These are phyloP conservation scores for Mrakia frigida DNA, from an alignment of 768 basidiomycete species.

Conservation along the genomic window DNA sequence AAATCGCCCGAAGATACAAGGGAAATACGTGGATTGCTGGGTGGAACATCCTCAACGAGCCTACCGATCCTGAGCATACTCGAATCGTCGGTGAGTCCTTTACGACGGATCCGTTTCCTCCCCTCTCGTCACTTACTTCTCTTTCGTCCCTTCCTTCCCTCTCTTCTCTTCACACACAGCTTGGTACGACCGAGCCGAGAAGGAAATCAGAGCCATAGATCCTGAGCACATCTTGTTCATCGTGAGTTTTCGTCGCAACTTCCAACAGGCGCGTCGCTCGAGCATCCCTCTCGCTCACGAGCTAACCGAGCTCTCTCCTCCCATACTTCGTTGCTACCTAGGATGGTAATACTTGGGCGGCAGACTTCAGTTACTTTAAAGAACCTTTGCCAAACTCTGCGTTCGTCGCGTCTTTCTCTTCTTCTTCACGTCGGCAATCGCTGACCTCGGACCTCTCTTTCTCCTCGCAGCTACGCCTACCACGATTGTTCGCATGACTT, in stretches of 20 bases:
- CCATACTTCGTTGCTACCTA: neutral
- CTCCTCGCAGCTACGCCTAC: neutral
- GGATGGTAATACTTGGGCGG: slow-evolving; percentile 62
- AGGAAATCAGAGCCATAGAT: slow-evolving; percentile 66
- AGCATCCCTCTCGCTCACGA: neutral
- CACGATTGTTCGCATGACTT: no score
- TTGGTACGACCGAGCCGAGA: slow-evolving; percentile 66
- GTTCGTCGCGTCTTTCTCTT: slow-evolving; percentile 60
- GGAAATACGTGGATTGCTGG: slow-evolving; percentile 74
- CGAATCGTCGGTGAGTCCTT: slow-evolving; percentile 49
- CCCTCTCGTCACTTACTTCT: no score
- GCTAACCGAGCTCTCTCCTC: neutral
- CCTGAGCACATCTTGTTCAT: slow-evolving; percentile 68
- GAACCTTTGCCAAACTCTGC: slow-evolving; percentile 66
- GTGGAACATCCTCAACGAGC: slow-evolving; percentile 82
- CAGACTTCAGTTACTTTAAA: slow-evolving; percentile 45
- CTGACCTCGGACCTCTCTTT: neutral
- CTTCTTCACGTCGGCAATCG: slow-evolving; percentile 51
- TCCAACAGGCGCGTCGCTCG: no score
- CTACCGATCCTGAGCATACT: slow-evolving; percentile 64
- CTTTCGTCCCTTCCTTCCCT: no score
- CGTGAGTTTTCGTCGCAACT: no score
- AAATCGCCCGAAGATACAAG: slow-evolving; percentile 69
- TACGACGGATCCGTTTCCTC: no score
- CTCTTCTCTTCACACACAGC: no score